phyloP scores from a whole-genome alignment of 768 basidiomycete genomes.

The Zangia roseola region DNA sequence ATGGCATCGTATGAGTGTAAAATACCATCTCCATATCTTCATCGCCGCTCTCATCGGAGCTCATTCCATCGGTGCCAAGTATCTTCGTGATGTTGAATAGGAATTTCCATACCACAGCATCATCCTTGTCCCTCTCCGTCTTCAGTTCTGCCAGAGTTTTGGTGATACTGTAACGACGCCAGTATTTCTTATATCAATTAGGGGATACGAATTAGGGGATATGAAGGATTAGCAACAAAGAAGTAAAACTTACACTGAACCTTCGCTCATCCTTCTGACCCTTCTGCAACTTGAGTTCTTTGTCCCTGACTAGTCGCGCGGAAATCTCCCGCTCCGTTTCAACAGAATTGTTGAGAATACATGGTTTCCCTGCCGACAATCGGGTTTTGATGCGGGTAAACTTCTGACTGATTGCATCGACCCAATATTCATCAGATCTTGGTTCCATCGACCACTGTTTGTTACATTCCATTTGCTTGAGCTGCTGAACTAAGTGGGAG shows the following conservation, averaged over 20 bases:
- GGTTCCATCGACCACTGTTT: too few species aligned
- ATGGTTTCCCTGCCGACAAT: too few species aligned
- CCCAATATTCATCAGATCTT: too few species aligned
- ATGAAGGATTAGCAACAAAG: too few species aligned
- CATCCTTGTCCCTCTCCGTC: background rate
- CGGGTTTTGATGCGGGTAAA: too few species aligned
- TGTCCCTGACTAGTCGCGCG: background rate
- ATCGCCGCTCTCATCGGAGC: conserved; percentile 6
- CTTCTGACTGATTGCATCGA: too few species aligned
- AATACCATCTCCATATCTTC: conserved; percentile 1
- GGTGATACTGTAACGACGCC: background rate
- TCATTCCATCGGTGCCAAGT: conserved; percentile 6
- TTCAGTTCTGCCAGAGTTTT: background rate
- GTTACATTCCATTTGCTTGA: too few species aligned
- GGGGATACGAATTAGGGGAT: too few species aligned
- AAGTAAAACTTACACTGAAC: too few species aligned
- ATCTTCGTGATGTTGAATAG: background rate
- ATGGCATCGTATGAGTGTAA: background rate
- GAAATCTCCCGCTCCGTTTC: background rate
- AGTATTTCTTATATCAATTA: background rate
- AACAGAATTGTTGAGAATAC: too few species aligned
- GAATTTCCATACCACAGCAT: background rate
- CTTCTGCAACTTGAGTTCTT: background rate
- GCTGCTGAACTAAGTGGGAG: too few species aligned
- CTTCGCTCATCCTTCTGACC: background rate